Conservation (phyloP, 345 rosid species). For the Capsella bursapastoris region DNA sequence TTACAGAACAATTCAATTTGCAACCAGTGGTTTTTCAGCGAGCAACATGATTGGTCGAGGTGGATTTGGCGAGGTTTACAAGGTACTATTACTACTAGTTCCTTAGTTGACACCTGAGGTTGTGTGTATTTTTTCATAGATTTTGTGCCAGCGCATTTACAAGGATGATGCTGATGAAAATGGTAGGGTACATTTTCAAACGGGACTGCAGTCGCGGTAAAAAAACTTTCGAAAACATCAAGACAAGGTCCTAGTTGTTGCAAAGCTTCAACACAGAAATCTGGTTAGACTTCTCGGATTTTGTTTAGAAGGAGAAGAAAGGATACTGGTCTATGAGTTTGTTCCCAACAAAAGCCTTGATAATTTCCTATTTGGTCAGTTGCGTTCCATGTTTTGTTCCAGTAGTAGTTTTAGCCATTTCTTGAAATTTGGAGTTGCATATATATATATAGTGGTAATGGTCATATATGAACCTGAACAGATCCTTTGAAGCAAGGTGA, state of each 20-base stretch:
- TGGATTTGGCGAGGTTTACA: slow-evolving; percentile 67
- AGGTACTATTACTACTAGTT: slow-evolving; percentile 21
- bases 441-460: background rate
- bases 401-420: background rate
- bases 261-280: slow-evolving; percentile 31
- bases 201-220: slow-evolving; percentile 27
- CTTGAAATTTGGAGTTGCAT: background rate
- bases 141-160: background rate
- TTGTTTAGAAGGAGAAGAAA: slow-evolving; percentile 24
- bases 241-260: slow-evolving; percentile 26
- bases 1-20: slow-evolving; percentile 44
- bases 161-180: background rate
- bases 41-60: slow-evolving; percentile 62
- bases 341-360: slow-evolving; percentile 29
- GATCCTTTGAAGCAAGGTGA: slow-evolving; percentile 36
- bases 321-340: slow-evolving; percentile 22
- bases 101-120: no score
- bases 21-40: slow-evolving; percentile 50
- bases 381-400: background rate
- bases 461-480: slow-evolving; percentile 3
- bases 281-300: slow-evolving; percentile 29
- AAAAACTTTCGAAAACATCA: slow-evolving; percentile 22
- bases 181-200: slow-evolving; percentile 8
- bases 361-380: slow-evolving; percentile 23
- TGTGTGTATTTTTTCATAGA: no score